A percentile compares a stretch with the other conserved stretches of the same genome.
Evolutionary conservation across 345 rosid genomes (phyloP).

Genomic region (Eucalyptus marginata): DNA sequence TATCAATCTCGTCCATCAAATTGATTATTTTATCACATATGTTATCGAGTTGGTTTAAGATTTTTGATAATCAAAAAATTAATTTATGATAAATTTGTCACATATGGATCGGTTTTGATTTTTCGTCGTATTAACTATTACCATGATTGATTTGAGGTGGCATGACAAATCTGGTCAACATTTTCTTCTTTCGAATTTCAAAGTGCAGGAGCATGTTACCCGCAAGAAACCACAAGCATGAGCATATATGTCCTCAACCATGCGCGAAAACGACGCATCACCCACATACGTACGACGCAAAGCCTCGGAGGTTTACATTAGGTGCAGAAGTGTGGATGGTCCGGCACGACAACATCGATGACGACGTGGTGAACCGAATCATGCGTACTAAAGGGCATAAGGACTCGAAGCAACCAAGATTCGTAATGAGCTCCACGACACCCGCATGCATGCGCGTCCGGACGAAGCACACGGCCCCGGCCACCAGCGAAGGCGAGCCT

Average conservation of each 20-base stretch:
- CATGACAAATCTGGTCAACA: background rate
- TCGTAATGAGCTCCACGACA: background rate
- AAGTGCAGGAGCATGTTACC: no score
- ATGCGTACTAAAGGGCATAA: background rate
- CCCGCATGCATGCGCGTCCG: background rate
- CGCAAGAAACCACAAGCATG: background rate
- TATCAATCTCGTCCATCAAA: no score
- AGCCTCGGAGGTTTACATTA: background rate
- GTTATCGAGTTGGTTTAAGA: accelerated
- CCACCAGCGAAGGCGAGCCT: background rate
- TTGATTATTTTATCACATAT: accelerated
- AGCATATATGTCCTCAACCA: background rate
- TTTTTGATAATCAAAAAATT: accelerated
- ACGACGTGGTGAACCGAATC: background rate
- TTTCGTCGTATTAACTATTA: no score
- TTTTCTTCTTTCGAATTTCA: background rate
- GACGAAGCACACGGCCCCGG: background rate
- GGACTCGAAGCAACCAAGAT: background rate
- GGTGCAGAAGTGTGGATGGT: background rate
- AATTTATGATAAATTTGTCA: accelerated
- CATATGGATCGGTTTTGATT: no score
- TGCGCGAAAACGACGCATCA: background rate
- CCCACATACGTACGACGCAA: background rate
- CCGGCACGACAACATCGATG: background rate
- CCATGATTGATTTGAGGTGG: background rate